Base-by-base conservation (phyloP, 1,139 yeast species). In the Blastobotrys arbuscula region DNA sequence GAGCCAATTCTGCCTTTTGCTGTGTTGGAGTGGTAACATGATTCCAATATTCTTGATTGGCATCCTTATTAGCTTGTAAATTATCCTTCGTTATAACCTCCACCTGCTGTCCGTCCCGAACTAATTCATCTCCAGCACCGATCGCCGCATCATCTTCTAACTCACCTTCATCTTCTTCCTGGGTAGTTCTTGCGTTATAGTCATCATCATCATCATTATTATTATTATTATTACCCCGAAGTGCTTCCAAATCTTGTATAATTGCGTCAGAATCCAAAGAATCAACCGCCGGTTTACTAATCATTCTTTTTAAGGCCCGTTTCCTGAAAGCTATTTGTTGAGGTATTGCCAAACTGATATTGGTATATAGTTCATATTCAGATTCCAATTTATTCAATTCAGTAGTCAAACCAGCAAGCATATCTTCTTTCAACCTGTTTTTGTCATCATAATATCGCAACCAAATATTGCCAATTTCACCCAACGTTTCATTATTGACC, bases 401-500 rank as follows among this genome's bases (percentile, higher is more conserved):
- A 28, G 44, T 51, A 40, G 51, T 51, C 19, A 57, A 48, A 19
- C 57, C 45, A 8, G 42, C 38, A 40, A 57, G 54, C 52, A 61
- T 44, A n/a, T 54, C 47, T 48, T 54, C 57, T 28, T 60, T 56
- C 43, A 64, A 55, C 16, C 54, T 56, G 35, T 41, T 50, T 43
- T 55, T 56, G 20, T 52, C 53, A 31, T 60, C 56, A 50, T 49
- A 39, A 48, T 54, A 65, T 43, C 63, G 62, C 26, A 63, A 48
- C 68, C 67, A 63, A 3, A 58, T 55, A 47, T 60, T 59, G 33
- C 57, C 55, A 9, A 57, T 58, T 44, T 64, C 67, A 18, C 62
- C 62, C 10, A 44, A 47, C 6, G 67, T 51, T 20, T 54, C 60
- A 21, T 55, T 52, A 18, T 50, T 50, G 42, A 64, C 53, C 55